Conservation (phyloP, 805 yeast genomes). For the Monosporozyma aerobia region DNA sequence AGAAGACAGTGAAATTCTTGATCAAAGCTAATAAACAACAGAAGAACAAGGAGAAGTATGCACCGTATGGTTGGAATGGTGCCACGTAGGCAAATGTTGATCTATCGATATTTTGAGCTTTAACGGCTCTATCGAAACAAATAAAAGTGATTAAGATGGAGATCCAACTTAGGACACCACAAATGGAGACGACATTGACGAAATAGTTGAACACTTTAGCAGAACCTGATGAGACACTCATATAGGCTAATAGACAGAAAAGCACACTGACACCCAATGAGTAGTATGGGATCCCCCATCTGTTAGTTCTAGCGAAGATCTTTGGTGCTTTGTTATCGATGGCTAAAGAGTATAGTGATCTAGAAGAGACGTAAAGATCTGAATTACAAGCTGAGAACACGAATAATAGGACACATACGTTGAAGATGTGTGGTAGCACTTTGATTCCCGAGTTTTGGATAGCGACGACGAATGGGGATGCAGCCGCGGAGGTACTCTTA, state of each 20-base stretch:
- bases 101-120: constrained; percentile 58
- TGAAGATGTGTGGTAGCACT: constrained; percentile 66
- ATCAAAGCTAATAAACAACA: constrained; percentile 49
- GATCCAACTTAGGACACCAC: constrained; percentile 69
- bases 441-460: constrained; percentile 51
- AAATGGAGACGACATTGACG: constrained; percentile 67
- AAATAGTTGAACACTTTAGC: constrained; percentile 55
- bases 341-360: constrained; percentile 65
- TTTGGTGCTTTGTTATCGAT: constrained; percentile 68
- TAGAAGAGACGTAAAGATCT: constrained; percentile 66
- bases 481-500: constrained; percentile 50
- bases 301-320: constrained; percentile 54
- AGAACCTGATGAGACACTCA: constrained; percentile 53
- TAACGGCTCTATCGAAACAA: constrained; percentile 53
- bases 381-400: constrained; percentile 79
- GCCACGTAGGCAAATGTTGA: constrained; percentile 49
- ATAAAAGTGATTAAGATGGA: constrained; percentile 61
- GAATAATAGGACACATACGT: constrained; percentile 67
- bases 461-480: constrained; percentile 82
- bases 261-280: constrained; percentile 42
- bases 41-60: constrained; percentile 46
- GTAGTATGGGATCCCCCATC: constrained; percentile 59
- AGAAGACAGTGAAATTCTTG: constrained; percentile 66
- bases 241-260: constrained; percentile 60
- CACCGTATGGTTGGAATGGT: constrained; percentile 62